Conservation (phyloP, 2,329 filamentous ascomycete species). For the Pleoardoris graminearum region DNA sequence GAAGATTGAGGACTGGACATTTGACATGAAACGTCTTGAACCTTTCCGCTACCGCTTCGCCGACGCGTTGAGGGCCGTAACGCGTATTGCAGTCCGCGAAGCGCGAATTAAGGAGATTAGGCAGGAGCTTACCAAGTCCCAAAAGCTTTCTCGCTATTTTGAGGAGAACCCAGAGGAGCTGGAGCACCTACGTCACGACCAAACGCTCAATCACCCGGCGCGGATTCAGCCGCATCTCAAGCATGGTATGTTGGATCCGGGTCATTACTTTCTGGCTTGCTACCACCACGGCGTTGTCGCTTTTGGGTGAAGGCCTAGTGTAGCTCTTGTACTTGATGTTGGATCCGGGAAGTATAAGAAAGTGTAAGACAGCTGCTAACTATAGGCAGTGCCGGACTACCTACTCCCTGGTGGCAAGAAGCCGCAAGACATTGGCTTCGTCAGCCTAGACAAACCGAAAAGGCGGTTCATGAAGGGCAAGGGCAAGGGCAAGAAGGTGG, state of each 20-base stretch:
- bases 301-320: no score
- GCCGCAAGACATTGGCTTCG: constrained; percentile 72
- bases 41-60: constrained; percentile 88
- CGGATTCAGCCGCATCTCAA: constrained; percentile 86
- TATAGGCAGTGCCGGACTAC: constrained; percentile 75
- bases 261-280: no score
- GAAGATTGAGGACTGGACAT: constrained; percentile 86
- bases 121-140: constrained; percentile 87
- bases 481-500: constrained; percentile 56
- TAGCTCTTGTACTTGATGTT: no score
- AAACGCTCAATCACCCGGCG: constrained; percentile 75
- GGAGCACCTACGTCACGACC: constrained; percentile 84
- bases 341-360: no score
- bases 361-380: constrained; percentile 1
- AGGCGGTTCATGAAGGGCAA: constrained; percentile 50
- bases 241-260: constrained; percentile 17
- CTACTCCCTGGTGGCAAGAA: constrained; percentile 78
- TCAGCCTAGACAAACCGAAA: constrained; percentile 60
- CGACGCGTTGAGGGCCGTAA: constrained; percentile 88
- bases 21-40: constrained; percentile 92
- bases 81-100: constrained; percentile 85
- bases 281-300: no score
- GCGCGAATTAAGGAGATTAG: constrained; percentile 85
- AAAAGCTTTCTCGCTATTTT: constrained; percentile 85
- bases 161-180: constrained; percentile 95